Conservation (phyloP, 148 eudicot species). For the Selenicereus undatus region DNA sequence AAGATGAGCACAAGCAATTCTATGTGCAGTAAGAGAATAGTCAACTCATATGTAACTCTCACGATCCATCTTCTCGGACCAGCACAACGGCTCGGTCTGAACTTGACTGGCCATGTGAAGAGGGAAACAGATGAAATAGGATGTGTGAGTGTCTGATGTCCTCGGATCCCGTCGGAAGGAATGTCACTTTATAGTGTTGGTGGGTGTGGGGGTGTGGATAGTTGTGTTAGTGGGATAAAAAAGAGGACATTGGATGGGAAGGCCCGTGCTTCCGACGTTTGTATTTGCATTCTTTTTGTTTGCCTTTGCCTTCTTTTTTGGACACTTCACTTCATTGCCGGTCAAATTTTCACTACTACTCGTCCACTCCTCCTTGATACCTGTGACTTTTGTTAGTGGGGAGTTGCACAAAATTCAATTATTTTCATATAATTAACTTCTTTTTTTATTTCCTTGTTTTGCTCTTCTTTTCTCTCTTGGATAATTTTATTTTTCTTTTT, state of each 20-base stretch:
- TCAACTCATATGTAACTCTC: no score
- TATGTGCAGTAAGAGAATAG: no score
- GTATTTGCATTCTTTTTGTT: neutral
- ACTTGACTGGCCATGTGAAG: no score
- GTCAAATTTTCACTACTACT: neutral
- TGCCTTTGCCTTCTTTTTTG: neutral
- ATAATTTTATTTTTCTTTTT: neutral
- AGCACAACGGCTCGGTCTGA: no score
- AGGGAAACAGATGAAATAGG: neutral
- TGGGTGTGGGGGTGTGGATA: neutral
- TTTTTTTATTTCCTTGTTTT: neutral
- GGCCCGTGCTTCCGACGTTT: neutral
- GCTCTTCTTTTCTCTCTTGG: neutral
- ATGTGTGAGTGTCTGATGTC: neutral
- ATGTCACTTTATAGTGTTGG: neutral
- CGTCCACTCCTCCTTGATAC: neutral
- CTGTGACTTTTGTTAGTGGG: neutral
- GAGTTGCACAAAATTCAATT: neutral
- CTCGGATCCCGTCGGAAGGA: slow-evolving; percentile 5
- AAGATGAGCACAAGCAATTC: no score
- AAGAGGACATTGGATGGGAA: neutral
- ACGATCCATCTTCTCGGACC: no score
- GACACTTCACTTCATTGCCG: neutral
- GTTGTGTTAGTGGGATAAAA: neutral
- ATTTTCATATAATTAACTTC: neutral